phyloP scores from a whole-genome alignment of 1,284 basidiomycete species.

The Boletus sp. region DNA sequence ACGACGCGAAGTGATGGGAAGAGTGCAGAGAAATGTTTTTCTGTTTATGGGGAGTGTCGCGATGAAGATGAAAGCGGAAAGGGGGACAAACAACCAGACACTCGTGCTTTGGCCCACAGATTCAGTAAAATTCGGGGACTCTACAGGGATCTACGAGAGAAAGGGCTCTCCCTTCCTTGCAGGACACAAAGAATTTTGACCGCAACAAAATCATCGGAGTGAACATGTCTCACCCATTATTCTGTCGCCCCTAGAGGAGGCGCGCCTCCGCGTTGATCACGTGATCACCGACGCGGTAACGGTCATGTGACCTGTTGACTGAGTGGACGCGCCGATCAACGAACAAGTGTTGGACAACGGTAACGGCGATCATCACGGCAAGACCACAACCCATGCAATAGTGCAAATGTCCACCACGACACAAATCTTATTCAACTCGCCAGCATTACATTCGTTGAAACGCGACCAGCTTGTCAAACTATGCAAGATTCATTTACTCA shows the following conservation, averaged over 20 bases:
- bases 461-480: slow-evolving; percentile 76
- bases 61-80: slow-evolving; percentile 20
- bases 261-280: slow-evolving; percentile 14
- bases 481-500: slow-evolving; percentile 75
- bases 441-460: slow-evolving; percentile 72
- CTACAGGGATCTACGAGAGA: not conserved
- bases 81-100: slow-evolving; percentile 12
- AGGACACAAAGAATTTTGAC: not conserved
- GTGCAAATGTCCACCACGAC: slow-evolving; percentile 58
- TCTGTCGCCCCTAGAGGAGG: not conserved
- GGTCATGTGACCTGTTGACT: slow-evolving; percentile 20
- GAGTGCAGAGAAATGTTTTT: slow-evolving; percentile 1
- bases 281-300: slow-evolving; percentile 12
- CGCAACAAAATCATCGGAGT: not conserved
- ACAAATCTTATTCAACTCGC: slow-evolving; percentile 75
- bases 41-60: slow-evolving; percentile 17
- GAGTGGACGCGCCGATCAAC: slow-evolving; percentile 16
- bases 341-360: slow-evolving; percentile 4
- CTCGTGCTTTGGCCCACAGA: not conserved
- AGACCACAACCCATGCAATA: slow-evolving; percentile 5
- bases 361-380: not conserved
- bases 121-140: slow-evolving; percentile 3
- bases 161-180: not conserved
- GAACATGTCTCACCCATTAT: slow-evolving; percentile 19
- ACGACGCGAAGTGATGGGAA: not conserved